Percentiles rank a stretch among this genome's conserved stretches.
phyloP scores from a whole-genome alignment of 495 filamentous ascomycete genomes.

The Rhypophila decipiens region DNA sequence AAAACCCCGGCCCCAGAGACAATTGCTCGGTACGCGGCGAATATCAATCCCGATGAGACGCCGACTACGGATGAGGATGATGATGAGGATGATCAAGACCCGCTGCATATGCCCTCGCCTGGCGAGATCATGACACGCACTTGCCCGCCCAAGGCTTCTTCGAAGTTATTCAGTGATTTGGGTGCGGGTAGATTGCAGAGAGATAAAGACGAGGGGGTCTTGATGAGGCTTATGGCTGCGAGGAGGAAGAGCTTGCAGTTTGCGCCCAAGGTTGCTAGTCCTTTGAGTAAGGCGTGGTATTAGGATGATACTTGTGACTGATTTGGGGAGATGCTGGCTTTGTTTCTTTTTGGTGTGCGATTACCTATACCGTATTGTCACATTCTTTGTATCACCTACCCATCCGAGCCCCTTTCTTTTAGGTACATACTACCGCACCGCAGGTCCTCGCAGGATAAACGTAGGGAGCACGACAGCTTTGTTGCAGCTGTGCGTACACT shows the following conservation, averaged over 20 bases:
- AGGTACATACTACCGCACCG: too few species aligned
- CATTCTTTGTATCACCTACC: too few species aligned
- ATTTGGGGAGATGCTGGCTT: too few species aligned
- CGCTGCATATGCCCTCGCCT: not conserved
- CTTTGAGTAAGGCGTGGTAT: conserved; percentile 51
- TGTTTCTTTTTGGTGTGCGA: too few species aligned
- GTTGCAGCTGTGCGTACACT: too few species aligned
- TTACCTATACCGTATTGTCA: too few species aligned
- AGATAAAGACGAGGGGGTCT: conserved; percentile 45
- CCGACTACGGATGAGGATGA: conserved; percentile 13
- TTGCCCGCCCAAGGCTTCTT: conserved; percentile 60
- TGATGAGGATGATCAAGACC: conserved; percentile 7
- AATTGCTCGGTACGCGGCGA: conserved; percentile 36
- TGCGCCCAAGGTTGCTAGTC: conserved; percentile 72
- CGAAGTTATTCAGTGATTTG: conserved; percentile 30
- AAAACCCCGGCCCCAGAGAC: conserved; percentile 48
- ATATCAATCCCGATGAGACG: conserved; percentile 31
- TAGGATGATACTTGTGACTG: too few species aligned
- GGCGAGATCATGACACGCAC: conserved; percentile 58
- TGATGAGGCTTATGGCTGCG: conserved; percentile 64
- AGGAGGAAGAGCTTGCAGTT: conserved; percentile 77
- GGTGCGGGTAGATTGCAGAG: conserved; percentile 26
- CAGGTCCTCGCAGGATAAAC: too few species aligned
- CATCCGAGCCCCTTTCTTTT: too few species aligned
- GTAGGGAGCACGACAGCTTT: too few species aligned